These are phyloP conservation scores for Gracilariopsis chorda DNA, from an alignment of 23 red algal genomes.

Conservation along the genomic window DNA sequence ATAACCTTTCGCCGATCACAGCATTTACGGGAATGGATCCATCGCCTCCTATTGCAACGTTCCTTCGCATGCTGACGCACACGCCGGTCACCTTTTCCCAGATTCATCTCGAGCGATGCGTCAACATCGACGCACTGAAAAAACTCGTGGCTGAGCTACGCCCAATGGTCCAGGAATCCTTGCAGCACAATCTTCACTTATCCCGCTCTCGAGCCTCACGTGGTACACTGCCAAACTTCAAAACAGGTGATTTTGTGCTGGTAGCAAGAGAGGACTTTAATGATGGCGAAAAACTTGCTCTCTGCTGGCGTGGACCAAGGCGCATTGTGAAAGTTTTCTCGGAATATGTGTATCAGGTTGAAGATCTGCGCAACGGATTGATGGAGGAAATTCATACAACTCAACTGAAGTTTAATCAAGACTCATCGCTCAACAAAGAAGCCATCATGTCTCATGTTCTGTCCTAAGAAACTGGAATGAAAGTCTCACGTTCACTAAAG, in stretches of 20 bases:
- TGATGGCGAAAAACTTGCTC: not conserved
- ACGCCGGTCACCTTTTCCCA: not conserved
- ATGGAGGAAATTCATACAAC: not conserved
- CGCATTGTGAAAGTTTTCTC: not conserved
- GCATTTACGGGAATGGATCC: not conserved
- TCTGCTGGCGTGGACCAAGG: not conserved
- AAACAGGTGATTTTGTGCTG: not conserved
- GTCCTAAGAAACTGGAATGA: not conserved
- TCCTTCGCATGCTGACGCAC: not conserved
- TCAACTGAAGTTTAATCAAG: not conserved
- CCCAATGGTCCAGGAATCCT: not conserved
- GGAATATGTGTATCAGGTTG: not conserved
- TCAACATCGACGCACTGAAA: not conserved
- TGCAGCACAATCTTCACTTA: not conserved
- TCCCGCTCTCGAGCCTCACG: not conserved
- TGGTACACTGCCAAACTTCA: not conserved
- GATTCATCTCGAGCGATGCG: not conserved
- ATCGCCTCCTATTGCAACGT: not conserved
- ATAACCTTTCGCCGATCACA: not conserved
- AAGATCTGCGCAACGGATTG: not conserved
- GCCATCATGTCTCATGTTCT: not conserved
- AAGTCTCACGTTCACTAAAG: not conserved
- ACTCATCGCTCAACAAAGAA: not conserved
- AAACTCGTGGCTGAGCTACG: not conserved
- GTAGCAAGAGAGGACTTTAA: not conserved